Evolutionary conservation across 208 protist species (phyloP).

Genomic region (Sergeia podlipaevii): DNA sequence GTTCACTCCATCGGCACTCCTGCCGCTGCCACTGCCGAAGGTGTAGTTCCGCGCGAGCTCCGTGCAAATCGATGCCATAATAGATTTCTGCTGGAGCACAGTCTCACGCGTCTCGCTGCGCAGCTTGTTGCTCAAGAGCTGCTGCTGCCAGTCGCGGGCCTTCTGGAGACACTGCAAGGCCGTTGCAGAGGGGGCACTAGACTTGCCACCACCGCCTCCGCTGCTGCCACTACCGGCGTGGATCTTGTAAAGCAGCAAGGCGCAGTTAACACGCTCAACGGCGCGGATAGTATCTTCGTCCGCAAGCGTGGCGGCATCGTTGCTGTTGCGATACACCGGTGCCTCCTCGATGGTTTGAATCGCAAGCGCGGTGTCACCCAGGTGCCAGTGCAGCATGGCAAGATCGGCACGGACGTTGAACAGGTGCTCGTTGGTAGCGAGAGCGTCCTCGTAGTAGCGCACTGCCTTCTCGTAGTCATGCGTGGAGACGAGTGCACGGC

Average conservation of each 20-base stretch:
- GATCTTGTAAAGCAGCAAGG: constrained; percentile 88
- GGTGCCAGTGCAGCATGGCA: constrained; percentile 87
- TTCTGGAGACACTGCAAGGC: no score
- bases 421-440: constrained; percentile 56
- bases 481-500: constrained; percentile 87
- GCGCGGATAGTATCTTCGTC: constrained; percentile 31
- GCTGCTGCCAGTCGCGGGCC: constrained; percentile 67
- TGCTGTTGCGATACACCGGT: constrained; percentile 24
- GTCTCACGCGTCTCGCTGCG: constrained; percentile 77
- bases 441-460: constrained; percentile 87
- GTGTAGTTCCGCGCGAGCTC: constrained; percentile 45
- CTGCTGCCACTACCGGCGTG: not conserved
- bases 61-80: constrained; percentile 74
- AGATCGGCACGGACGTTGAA: constrained; percentile 86
- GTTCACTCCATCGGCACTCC: constrained; percentile 9
- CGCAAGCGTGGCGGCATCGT: constrained; percentile 15
- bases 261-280: constrained; percentile 82
- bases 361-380: constrained; percentile 63
- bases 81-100: constrained; percentile 64
- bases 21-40: constrained; percentile 1
- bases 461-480: constrained; percentile 93
- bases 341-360: constrained; percentile 52
- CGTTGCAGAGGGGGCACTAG: constrained; percentile 38
- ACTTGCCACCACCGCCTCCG: constrained; percentile 10
- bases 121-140: constrained; percentile 68